These are phyloP conservation scores for Fusarium nematophilum DNA, from an alignment of 2,329 filamentous ascomycete species.

Conservation along the genomic window DNA sequence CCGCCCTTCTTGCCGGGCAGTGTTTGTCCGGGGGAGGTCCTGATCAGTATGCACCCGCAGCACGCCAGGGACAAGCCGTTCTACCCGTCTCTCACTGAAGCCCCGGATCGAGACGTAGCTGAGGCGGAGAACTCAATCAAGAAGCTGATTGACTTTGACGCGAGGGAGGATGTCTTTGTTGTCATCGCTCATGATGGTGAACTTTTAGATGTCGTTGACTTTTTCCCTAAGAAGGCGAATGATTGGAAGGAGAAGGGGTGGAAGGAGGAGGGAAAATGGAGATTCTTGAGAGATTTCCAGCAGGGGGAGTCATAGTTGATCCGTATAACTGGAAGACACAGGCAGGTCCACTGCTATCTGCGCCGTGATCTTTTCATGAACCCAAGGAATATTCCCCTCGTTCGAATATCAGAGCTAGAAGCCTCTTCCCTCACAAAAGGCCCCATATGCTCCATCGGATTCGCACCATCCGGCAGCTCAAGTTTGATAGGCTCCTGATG, in stretches of 20 bases:
- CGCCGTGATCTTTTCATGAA: too few species aligned
- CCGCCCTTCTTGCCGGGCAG: background rate
- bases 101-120: background rate
- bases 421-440: too few species aligned
- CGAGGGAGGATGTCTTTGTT: slow-evolving; percentile 6
- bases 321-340: too few species aligned
- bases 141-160: slow-evolving; percentile 1
- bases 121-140: slow-evolving; percentile 1
- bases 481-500: too few species aligned
- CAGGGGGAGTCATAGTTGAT: background rate
- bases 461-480: too few species aligned
- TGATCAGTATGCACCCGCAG: background rate
- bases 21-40: slow-evolving; percentile 2
- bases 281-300: slow-evolving; percentile 5
- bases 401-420: too few species aligned
- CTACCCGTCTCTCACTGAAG: background rate
- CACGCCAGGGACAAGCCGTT: background rate
- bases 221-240: slow-evolving; percentile 7
- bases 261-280: slow-evolving; percentile 5
- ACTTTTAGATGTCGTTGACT: slow-evolving; percentile 2
- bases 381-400: too few species aligned
- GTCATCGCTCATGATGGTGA: slow-evolving; percentile 6
- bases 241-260: slow-evolving; percentile 8
- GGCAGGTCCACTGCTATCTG: too few species aligned
- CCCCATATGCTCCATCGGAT: too few species aligned